These are phyloP conservation scores for Calonectria pauciramosa DNA, from an alignment of 2,329 filamentous ascomycete species.

Conservation along the genomic window DNA sequence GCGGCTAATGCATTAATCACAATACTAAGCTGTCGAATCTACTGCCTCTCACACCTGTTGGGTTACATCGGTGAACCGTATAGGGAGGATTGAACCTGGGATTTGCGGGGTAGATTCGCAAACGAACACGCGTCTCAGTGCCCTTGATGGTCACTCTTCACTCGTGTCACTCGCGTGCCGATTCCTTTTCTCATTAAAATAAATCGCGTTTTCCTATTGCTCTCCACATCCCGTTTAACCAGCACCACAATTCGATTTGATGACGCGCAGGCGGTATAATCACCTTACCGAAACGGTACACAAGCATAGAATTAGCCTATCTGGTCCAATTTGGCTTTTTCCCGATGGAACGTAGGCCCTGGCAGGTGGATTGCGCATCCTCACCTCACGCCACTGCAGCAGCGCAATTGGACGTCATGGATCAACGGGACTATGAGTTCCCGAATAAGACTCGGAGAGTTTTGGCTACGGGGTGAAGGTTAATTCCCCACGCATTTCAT, in stretches of 20 bases:
- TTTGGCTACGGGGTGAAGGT: not conserved
- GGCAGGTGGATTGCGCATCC: not conserved
- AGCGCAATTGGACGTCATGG: not conserved
- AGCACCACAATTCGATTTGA: not conserved
- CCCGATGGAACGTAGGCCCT: not conserved
- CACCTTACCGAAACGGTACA: not conserved
- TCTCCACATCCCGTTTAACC: slow-evolving; percentile 8
- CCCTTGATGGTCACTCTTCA: not conserved
- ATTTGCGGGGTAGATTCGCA: slow-evolving; percentile 14
- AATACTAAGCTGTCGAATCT: not conserved
- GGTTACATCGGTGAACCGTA: slow-evolving; percentile 11
- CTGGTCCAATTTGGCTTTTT: not conserved
- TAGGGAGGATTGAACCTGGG: not conserved
- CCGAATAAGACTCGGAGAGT: not conserved
- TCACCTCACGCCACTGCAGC: not conserved
- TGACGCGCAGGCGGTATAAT: not conserved
- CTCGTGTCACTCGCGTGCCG: not conserved
- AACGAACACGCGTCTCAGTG: slow-evolving; percentile 8
- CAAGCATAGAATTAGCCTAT: not conserved
- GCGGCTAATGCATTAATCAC: not conserved
- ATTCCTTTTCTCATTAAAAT: not conserved
- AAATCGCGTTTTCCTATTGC: not conserved
- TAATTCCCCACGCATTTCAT: not conserved
- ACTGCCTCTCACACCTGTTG: not conserved
- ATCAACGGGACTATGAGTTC: not conserved